Percentiles rank a stretch among this genome's conserved stretches.
Conservation (phyloP, 257 asterid genomes). For the Solanum sejunctum region DNA sequence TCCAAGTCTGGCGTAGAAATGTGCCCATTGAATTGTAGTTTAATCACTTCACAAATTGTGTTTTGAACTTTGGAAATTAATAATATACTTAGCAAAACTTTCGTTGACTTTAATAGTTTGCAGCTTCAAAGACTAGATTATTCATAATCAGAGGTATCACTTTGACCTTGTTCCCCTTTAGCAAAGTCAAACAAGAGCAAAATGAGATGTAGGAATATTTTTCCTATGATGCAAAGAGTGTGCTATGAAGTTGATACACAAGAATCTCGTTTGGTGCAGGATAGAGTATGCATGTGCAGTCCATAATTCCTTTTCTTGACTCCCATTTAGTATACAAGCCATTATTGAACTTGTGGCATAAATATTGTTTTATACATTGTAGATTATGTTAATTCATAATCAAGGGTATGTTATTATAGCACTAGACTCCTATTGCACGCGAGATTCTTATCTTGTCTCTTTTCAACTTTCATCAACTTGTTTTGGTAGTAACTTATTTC, state of each 20-base stretch:
- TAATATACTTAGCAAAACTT: no score
- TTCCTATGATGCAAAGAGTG: background rate
- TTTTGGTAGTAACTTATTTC: constrained; percentile 10
- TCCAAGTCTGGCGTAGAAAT: background rate
- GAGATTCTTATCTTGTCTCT: background rate
- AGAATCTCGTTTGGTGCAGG: background rate
- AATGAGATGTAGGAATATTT: background rate
- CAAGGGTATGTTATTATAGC: background rate
- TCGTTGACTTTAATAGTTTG: background rate
- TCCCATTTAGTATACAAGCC: background rate
- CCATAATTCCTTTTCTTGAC: background rate
- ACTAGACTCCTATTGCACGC: background rate
- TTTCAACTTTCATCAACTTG: background rate
- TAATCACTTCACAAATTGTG: background rate
- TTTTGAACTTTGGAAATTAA: background rate
- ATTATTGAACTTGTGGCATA: background rate
- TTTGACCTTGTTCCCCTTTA: background rate
- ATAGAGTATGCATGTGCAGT: background rate
- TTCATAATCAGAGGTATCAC: background rate
- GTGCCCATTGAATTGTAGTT: background rate
- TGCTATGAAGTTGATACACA: background rate
- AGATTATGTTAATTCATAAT: background rate
- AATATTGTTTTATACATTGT: background rate
- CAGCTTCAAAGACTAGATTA: background rate
- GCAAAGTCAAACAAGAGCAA: background rate